Evolutionary conservation across 148 eudicot species (phyloP), one percentile per base, ranked within the genome.

Genomic region (Cornus suecica): DNA sequence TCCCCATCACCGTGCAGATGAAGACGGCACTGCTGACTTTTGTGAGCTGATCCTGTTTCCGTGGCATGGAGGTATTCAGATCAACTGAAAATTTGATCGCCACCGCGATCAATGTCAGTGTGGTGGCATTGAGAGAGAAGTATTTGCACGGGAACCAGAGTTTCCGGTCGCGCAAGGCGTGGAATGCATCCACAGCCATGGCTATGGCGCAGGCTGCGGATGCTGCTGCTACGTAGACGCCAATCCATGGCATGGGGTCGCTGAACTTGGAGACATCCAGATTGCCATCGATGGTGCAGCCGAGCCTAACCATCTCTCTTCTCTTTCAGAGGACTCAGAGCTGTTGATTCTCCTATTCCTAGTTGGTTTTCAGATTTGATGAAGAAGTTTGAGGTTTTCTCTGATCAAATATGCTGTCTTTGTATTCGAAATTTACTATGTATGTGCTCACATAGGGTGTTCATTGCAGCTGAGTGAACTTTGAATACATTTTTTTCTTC

Each of bases 41-140:
- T 1, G 86, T 67, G 0, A 87, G 79, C 76, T 87, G 90, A 56
- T 87, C 90, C 14, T 80, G 81, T 8, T 58, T 54, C 26, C 82
- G 74, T 24, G 90, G 90, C 90, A 87, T 87, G 75, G 90, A 75
- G 27, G 90, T 87, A 73, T 84, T 87, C 58, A 87, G 79, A 74
- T 87, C 90, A 2, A 87, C 87, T 0, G 90, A 82, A 22, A 87
- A 77, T 29, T 87, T 87, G 72, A 74, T 69, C 0, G 87, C 82
- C 1, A 87, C 82, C 1, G 83, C 73, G 8, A 87, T 72, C 0
- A 84, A 70, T 10, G 90, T 84, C 0, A 87, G 79, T 10, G 87
- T 87, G 0, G 87, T 79, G 62, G 90, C 90, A 29, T 87, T 87
- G 56, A 87, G 82, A 29, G 86, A 74, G 77, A 87, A 87, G 80